Evolutionary conservation across 2,329 filamentous ascomycete species (phyloP).

Genomic region (Trichoderma cornu-damae): DNA sequence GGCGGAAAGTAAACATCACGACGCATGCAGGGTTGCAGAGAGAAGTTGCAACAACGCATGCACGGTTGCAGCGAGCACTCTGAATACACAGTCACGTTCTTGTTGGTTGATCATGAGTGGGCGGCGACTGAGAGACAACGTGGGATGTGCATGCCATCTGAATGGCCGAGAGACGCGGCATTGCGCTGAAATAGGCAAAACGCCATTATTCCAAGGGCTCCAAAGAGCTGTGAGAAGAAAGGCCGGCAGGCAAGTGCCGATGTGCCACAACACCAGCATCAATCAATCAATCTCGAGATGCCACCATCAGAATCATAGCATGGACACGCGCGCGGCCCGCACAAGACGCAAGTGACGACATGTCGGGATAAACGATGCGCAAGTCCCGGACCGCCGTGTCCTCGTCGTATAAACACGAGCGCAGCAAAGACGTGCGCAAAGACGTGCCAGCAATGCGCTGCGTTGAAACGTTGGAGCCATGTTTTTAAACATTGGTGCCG

Average conservation of each 20-base stretch:
- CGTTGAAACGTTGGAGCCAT: neutral
- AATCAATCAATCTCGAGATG: neutral
- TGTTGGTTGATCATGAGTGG: constrained; percentile 10
- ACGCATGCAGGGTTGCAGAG: constrained; percentile 11
- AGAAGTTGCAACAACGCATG: neutral
- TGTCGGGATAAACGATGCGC: neutral
- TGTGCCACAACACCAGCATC: neutral
- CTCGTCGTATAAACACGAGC: no score
- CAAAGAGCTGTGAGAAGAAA: neutral
- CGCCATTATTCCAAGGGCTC: neutral
- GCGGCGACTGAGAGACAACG: constrained; percentile 15
- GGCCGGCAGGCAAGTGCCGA: constrained; percentile 3
- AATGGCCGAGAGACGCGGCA: constrained; percentile 9
- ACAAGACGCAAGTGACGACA: neutral
- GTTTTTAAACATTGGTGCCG: neutral
- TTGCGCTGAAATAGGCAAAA: neutral
- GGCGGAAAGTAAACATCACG: neutral
- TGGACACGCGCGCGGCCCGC: neutral
- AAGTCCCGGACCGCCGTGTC: neutral
- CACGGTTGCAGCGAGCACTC: constrained; percentile 8
- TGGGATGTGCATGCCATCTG: constrained; percentile 16
- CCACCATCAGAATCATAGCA: neutral
- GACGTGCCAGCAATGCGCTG: neutral
- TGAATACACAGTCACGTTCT: constrained; percentile 13
- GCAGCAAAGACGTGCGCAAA: no score